Base-by-base conservation (phyloP, 2,329 filamentous ascomycete genomes). In the Fusarium torreyae region DNA sequence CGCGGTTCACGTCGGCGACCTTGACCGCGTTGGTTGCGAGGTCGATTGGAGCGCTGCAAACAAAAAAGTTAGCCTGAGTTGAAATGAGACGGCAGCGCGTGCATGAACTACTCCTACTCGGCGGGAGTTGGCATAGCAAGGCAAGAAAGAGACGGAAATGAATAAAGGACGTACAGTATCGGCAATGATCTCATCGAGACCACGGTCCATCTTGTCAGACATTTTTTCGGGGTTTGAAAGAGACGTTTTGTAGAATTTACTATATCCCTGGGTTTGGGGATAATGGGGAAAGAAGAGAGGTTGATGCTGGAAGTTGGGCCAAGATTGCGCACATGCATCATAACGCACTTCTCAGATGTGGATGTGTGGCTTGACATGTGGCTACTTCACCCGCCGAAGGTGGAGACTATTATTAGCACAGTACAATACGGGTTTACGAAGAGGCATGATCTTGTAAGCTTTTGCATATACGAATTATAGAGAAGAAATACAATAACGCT, bases 111-210 rank as follows among this genome's bases (percentile, higher is more conserved):
- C 22, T 5, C 22, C 22, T 24, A 24, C 22, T 31, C 28, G 52
- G 45, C 28, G 13, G 40, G 36, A 49, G 40, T 50, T 22, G 40
- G 45, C 20, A 59, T 50, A 28, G 26, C 28, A 34, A 43, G 28
- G 57, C 38, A 51, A 52, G 20, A 57, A 51, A 52, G 20, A 57
- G 50, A 39, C 10, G 42, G 42, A 63, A 50, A 66, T 44, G 43
- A 31, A 31, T 31, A 31, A 31, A 64, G 51, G 38, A 70, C 77
- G 52, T 76, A 84, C 82, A 75, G 78, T 82, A 66, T 87, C 85
- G 60, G 83, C 84, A 69, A 87, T 85, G 73, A 87, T 87, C 75
- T 88, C 86, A 76, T 87, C 86, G 33, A 87, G 83, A 60, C 85
- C 86, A 71, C 83, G 84, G 70, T 86, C 84, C 83, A 87, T 85